Base-by-base conservation (phyloP, 2,329 filamentous ascomycete species). In the Fusarium bactridioides region DNA sequence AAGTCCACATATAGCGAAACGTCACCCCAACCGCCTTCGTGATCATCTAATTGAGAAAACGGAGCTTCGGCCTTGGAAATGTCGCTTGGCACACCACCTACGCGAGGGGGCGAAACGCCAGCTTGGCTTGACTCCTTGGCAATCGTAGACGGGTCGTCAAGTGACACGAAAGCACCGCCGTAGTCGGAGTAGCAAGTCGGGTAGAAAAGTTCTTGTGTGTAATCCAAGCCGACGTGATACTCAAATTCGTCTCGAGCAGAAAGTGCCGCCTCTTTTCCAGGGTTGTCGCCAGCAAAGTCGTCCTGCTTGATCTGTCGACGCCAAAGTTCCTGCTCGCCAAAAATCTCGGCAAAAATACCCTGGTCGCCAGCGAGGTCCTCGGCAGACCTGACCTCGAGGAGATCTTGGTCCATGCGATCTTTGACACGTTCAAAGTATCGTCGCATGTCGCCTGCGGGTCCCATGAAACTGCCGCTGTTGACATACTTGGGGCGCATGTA, bases 381-480 rank as follows among this genome's bases (percentile, higher is more conserved):
- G 5, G 56, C 60, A 2, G 67, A 65, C 10, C 38, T 31, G 12
- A 76, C 47, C 43, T 74, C 70, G 4, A 61, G n/a, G 3, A 74
- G 58, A 29, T 70, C 72, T 53, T 69, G 64, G 15, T 76, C 72
- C 64, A 80, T 76, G 40, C 70, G 77, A 18, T 77, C 74, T 47
- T 77, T 75, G 25, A 71, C 76, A 5, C 76, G 71, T 4, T 72
- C 68, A 23, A 79, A 76, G 33, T 78, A 76, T 25, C 72, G 70
- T 18, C 68, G 66, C 74, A 79, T 74, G 29, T 78, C 77, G 19
- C 75, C 74, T 1, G 74, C 78, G 4, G 78, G 75, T 2, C 79
- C 79, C 60, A 80, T 77, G 62, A 79, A 69, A 45, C 70, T 76
- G 15, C 79, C 79, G 16, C 77, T 79, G 62, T 80, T 80, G 63